These are phyloP conservation scores for Candida awuae DNA, from an alignment of 805 yeast genomes.

Conservation along the genomic window DNA sequence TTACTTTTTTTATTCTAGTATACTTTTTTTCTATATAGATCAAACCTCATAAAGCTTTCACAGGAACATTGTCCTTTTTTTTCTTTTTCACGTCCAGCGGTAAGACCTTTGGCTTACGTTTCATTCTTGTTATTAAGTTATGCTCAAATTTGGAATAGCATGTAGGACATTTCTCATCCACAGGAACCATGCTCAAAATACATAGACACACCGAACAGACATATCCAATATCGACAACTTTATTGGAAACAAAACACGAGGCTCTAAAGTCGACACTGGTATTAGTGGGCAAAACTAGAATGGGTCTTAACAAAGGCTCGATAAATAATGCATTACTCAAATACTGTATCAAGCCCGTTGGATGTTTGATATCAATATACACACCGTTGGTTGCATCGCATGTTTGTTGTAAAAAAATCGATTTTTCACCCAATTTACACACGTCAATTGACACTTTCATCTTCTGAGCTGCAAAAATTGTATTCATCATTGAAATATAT, in stretches of 20 bases:
- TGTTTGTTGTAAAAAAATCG: conserved; percentile 90
- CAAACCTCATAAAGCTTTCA: too few species aligned
- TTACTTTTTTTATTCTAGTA: not conserved
- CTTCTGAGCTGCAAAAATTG: conserved; percentile 93
- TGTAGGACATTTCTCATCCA: conserved; percentile 67
- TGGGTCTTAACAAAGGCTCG: conserved; percentile 75
- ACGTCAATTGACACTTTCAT: conserved; percentile 85
- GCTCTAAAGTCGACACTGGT: conserved; percentile 89
- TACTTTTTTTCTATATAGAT: not conserved
- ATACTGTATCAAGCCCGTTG: conserved; percentile 76
- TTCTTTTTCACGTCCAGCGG: conserved; percentile 25
- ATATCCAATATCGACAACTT: conserved; percentile 84
- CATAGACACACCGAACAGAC: conserved; percentile 95
- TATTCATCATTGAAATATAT: conserved; percentile 90
- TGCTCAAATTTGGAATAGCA: conserved; percentile 75
- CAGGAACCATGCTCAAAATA: conserved; percentile 63
- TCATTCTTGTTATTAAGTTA: conserved; percentile 47
- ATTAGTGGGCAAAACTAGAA: conserved; percentile 72
- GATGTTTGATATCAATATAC: conserved; percentile 59
- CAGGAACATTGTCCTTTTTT: conserved; percentile 12
- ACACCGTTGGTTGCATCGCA: conserved; percentile 92
- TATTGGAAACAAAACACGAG: conserved; percentile 86
- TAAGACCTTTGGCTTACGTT: conserved; percentile 43
- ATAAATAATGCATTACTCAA: conserved; percentile 74
- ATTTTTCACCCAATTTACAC: conserved; percentile 63